These are phyloP conservation scores for Retiboletus flavoniger DNA, from an alignment of 1,284 basidiomycete genomes.

Conservation along the genomic window DNA sequence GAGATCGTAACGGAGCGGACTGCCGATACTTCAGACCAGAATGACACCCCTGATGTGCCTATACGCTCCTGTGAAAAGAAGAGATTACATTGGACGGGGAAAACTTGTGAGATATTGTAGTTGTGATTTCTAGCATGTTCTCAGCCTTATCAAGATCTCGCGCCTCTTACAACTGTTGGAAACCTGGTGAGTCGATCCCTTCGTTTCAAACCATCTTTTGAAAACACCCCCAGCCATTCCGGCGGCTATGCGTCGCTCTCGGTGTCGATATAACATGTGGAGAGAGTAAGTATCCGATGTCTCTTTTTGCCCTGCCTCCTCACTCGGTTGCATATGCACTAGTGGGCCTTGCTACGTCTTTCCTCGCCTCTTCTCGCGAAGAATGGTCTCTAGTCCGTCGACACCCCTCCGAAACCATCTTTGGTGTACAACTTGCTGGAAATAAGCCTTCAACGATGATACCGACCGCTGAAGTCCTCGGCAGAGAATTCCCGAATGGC, in stretches of 20 bases:
- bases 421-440: slow-evolving; percentile 87
- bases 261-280: slow-evolving; percentile 96
- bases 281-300: slow-evolving; percentile 61
- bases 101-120: slow-evolving; percentile 64
- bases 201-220: not conserved
- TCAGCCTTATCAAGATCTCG: slow-evolving; percentile 61
- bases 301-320: not conserved
- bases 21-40: slow-evolving; percentile 35
- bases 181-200: slow-evolving; percentile 65
- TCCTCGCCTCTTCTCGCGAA: slow-evolving; percentile 79
- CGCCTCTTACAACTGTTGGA: slow-evolving; percentile 93
- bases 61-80: slow-evolving; percentile 82
- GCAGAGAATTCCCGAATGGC: slow-evolving; percentile 59
- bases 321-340: slow-evolving; percentile 1
- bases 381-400: slow-evolving; percentile 90
- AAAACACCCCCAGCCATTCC: slow-evolving; percentile 71
- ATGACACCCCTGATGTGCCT: slow-evolving; percentile 65
- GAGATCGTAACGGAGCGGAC: slow-evolving; percentile 36
- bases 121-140: slow-evolving; percentile 1
- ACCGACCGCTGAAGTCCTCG: slow-evolving; percentile 82
- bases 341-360: slow-evolving; percentile 84
- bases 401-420: slow-evolving; percentile 86
- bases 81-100: slow-evolving; percentile 81
- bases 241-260: slow-evolving; percentile 81
- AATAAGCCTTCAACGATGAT: slow-evolving; percentile 77